phyloP scores from a whole-genome alignment of 345 rosid genomes.

The Tarenaya hassleriana region DNA sequence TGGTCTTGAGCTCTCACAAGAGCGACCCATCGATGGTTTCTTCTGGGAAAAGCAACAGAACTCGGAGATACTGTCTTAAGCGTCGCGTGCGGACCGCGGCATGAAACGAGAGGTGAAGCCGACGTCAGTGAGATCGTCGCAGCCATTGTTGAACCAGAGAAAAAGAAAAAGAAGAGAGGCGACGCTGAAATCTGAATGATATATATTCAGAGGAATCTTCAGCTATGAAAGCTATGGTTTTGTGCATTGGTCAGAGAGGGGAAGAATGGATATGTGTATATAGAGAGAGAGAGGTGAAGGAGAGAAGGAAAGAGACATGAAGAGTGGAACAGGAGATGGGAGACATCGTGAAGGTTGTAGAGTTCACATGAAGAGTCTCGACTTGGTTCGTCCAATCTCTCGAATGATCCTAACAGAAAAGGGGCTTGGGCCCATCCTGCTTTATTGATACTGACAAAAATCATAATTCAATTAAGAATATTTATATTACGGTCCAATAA shows the following conservation, averaged over 20 bases:
- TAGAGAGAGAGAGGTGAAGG: constrained; percentile 2
- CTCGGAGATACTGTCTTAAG: constrained; percentile 19
- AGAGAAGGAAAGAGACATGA: constrained; percentile 14
- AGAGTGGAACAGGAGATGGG: constrained; percentile 1
- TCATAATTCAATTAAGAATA: too few relatives aligned
- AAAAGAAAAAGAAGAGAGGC: background rate
- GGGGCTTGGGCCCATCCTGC: too few relatives aligned
- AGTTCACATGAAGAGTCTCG: constrained; percentile 28
- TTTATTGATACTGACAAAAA: too few relatives aligned
- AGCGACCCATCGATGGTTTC: constrained; percentile 12
- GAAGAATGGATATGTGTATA: background rate
- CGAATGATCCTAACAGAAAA: background rate
- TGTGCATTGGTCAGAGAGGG: background rate
- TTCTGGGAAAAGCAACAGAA: constrained; percentile 30
- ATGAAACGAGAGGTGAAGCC: constrained; percentile 20
- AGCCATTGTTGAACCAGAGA: constrained; percentile 30
- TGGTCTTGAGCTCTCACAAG: constrained; percentile 36
- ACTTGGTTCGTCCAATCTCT: background rate
- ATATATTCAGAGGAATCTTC: too few relatives aligned
- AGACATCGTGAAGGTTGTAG: constrained; percentile 24
- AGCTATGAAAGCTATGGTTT: background rate
- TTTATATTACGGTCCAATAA: too few relatives aligned
- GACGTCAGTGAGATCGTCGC: constrained; percentile 32
- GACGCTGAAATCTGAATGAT: background rate
- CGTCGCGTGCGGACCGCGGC: constrained; percentile 1